Conservation (phyloP, 2,329 filamentous ascomycete species). For the Stylonectria norvegica region DNA sequence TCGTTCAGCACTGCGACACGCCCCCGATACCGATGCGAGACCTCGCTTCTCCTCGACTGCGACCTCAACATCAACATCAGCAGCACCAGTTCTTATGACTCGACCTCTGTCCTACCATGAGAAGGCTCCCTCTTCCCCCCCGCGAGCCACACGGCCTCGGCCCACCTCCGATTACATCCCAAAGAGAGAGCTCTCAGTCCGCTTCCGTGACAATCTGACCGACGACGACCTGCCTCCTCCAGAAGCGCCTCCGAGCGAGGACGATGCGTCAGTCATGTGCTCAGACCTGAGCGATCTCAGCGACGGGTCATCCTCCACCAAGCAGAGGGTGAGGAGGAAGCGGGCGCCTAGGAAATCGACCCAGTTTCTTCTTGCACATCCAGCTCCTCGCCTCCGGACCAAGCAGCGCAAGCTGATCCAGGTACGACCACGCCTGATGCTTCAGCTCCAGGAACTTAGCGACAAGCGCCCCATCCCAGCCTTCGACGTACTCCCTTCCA, state of each 20-base stretch:
- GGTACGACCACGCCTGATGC: conserved; percentile 63
- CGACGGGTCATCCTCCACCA: conserved; percentile 42
- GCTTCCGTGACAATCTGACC: conserved; percentile 41
- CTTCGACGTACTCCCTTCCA: conserved; percentile 70
- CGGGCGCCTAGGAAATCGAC: conserved; percentile 54
- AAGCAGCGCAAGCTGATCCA: conserved; percentile 65
- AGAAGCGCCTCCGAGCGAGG: conserved; percentile 40
- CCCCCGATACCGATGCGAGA: conserved; percentile 29
- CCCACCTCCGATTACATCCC: conserved; percentile 39
- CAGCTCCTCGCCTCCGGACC: conserved; percentile 55
- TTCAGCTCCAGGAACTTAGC: conserved; percentile 68
- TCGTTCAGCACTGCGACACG: conserved; percentile 39
- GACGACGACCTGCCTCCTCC: conserved; percentile 22
- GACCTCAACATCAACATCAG: not conserved
- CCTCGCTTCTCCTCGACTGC: not conserved
- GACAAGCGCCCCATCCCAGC: conserved; percentile 62
- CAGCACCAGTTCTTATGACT: conserved; percentile 11
- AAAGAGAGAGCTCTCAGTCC: conserved; percentile 42
- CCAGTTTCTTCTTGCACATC: conserved; percentile 64
- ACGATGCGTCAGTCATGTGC: conserved; percentile 42
- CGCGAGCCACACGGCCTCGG: conserved; percentile 23
- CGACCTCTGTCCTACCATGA: conserved; percentile 28
- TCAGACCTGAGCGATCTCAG: conserved; percentile 45
- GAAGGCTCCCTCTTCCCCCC: conserved; percentile 16
- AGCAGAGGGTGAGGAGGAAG: conserved; percentile 40